Evolutionary conservation across 1,284 basidiomycete species (phyloP).

Genomic region (Trichosporon coremiiforme): DNA sequence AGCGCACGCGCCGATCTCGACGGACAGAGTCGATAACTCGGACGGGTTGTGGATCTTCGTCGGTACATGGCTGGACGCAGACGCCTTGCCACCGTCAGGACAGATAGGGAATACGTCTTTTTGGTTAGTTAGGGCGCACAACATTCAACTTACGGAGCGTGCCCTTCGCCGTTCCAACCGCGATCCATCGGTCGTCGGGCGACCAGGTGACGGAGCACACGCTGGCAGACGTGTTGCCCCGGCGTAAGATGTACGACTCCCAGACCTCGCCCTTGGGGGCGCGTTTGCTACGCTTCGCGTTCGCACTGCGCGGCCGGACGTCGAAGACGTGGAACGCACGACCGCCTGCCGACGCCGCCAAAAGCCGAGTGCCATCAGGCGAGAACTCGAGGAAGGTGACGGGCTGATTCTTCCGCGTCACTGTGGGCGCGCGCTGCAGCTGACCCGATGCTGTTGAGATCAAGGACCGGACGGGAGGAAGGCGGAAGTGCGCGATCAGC

Average conservation of each 20-base stretch:
- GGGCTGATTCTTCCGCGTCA: constrained; percentile 51
- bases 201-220: constrained; percentile 64
- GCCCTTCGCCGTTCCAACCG: constrained; percentile 62
- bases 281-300: not conserved
- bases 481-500: constrained; percentile 49
- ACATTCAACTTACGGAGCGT: constrained; percentile 55
- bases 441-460: constrained; percentile 21
- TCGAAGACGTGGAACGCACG: constrained; percentile 65
- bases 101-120: constrained; percentile 74
- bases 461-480: constrained; percentile 36
- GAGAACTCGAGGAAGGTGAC: constrained; percentile 65
- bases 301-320: constrained; percentile 40
- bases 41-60: constrained; percentile 63
- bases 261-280: constrained; percentile 56
- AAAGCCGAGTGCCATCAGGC: constrained; percentile 63
- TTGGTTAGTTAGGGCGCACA: constrained; percentile 38
- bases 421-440: constrained; percentile 2
- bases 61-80: constrained; percentile 66
- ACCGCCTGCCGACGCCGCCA: constrained; percentile 65
- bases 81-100: constrained; percentile 71
- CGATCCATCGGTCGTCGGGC: constrained; percentile 69
- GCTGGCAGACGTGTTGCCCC: constrained; percentile 70
- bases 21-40: constrained; percentile 62
- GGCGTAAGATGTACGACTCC: constrained; percentile 69
- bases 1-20: constrained; percentile 63